Percentiles rank a stretch among this genome's conserved stretches.
Evolutionary conservation across 2,329 filamentous ascomycete genomes (phyloP).

Genomic region (Claviceps maximensis): DNA sequence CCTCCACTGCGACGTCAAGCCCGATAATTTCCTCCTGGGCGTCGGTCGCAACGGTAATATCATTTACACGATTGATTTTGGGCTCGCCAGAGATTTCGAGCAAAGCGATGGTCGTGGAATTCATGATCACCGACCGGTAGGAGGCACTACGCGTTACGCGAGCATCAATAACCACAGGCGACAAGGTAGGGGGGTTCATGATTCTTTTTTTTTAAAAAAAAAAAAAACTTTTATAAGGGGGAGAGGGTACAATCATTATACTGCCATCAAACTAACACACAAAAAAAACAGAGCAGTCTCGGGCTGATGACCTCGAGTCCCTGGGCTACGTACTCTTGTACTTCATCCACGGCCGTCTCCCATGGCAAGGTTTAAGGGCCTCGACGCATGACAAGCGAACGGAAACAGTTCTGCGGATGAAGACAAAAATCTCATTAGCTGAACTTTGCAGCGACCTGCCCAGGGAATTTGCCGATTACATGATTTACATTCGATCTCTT

Average conservation of each 20-base stretch:
- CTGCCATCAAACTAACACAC: background rate
- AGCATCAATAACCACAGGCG: conserved; percentile 1
- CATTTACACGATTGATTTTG: conserved; percentile 98
- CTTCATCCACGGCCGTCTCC: background rate
- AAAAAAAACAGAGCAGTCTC: background rate
- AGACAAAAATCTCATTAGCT: conserved; percentile 46
- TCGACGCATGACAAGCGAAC: conserved; percentile 50
- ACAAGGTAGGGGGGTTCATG: background rate
- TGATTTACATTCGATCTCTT: conserved; percentile 62
- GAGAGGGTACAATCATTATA: no score
- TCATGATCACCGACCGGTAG: background rate
- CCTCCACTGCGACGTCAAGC: conserved; percentile 99
- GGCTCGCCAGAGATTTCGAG: conserved; percentile 46
- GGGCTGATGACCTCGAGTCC: conserved; percentile 3
- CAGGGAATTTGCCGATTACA: conserved; percentile 62
- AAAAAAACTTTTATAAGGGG: no score
- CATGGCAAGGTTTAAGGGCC: background rate
- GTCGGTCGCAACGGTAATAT: conserved; percentile 98
- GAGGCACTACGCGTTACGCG: background rate
- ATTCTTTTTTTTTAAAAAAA: background rate
- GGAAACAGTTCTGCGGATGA: conserved; percentile 10
- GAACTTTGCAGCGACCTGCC: conserved; percentile 63
- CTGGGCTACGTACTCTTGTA: conserved; percentile 3
- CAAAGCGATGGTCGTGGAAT: background rate
- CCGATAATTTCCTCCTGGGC: conserved; percentile 98